Percentiles rank a stretch among this genome's conserved stretches.
Evolutionary conservation across 306 rosid species (phyloP).

Genomic region (Lupinus albus): DNA sequence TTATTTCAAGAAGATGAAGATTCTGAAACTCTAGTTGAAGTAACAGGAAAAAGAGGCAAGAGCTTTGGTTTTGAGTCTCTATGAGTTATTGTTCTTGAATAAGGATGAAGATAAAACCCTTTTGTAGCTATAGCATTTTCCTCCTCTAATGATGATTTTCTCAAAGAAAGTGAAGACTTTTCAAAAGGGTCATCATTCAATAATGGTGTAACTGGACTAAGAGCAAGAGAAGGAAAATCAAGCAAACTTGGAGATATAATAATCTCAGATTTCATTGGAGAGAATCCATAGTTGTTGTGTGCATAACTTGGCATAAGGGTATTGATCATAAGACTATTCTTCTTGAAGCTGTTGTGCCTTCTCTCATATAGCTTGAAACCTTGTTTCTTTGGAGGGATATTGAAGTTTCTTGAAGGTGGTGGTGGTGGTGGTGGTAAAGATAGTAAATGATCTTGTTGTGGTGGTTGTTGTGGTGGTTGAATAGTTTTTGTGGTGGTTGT

Average conservation of each 20-base stretch:
- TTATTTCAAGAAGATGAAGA: constrained; percentile 56
- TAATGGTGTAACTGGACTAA: constrained; percentile 87
- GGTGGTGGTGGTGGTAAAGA: constrained; percentile 20
- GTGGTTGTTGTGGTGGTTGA: constrained; percentile 16
- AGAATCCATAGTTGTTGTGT: constrained; percentile 44
- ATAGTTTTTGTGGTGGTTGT: constrained; percentile 35
- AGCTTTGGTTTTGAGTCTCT: constrained; percentile 74
- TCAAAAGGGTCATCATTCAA: constrained; percentile 65
- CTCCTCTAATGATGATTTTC: constrained; percentile 89
- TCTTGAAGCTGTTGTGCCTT: constrained; percentile 41
- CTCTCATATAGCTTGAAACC: constrained; percentile 93
- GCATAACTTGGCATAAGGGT: constrained; percentile 73
- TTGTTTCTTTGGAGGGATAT: constrained; percentile 79
- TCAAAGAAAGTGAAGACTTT: constrained; percentile 63
- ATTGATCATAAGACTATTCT: constrained; percentile 64
- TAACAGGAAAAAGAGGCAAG: constrained; percentile 73
- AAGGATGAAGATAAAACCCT: constrained; percentile 80
- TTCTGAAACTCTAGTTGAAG: constrained; percentile 83
- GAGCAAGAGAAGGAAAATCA: constrained; percentile 82
- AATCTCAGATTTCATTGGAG: constrained; percentile 76
- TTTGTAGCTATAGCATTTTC: constrained; percentile 94
- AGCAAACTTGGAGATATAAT: constrained; percentile 87
- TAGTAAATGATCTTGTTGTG: constrained; percentile 41
- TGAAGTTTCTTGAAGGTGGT: constrained; percentile 52
- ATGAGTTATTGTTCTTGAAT: constrained; percentile 63